Percentiles rank a stretch among this genome's conserved stretches.
These are phyloP conservation scores for Salicornia ramosissima DNA, from an alignment of 148 eudicot genomes.

Conservation along the genomic window DNA sequence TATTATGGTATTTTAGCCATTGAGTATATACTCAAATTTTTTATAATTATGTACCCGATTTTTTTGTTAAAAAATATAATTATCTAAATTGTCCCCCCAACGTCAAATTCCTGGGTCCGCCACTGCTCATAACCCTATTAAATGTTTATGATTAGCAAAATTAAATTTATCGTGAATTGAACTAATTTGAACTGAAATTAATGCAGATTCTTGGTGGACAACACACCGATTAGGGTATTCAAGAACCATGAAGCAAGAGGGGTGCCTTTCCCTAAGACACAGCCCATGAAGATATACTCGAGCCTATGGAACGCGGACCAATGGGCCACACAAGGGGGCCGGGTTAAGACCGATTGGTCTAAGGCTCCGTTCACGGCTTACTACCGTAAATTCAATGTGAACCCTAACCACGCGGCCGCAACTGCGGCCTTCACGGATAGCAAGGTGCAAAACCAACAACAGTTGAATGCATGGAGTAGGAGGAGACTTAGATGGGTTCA, in stretches of 20 bases:
- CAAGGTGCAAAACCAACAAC: conserved; percentile 27
- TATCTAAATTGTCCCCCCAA: too few relatives aligned
- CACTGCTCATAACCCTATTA: too few relatives aligned
- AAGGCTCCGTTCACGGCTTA: conserved; percentile 38
- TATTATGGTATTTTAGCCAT: too few relatives aligned
- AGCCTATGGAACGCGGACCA: conserved; percentile 50
- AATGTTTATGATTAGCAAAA: too few relatives aligned
- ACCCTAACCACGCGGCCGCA: background rate
- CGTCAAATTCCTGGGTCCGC: too few relatives aligned
- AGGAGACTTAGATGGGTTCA: conserved; percentile 38
- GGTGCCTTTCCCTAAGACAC: conserved; percentile 40
- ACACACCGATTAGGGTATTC: conserved; percentile 36
- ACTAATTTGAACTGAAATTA: background rate
- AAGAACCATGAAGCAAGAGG: conserved; percentile 32
- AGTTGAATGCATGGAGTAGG: conserved; percentile 28
- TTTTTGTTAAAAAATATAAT: too few relatives aligned
- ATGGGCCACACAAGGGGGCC: conserved; percentile 32
- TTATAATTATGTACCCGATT: too few relatives aligned
- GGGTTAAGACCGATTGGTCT: conserved; percentile 46
- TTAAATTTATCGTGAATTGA: too few relatives aligned
- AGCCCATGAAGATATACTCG: conserved; percentile 43
- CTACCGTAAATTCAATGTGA: conserved; percentile 32
- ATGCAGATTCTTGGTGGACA: conserved; percentile 41
- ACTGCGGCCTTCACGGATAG: background rate
- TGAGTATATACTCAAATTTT: too few relatives aligned